Percentiles rank a stretch among this genome's conserved stretches.
These are phyloP conservation scores for Penicillium sclerotigenum DNA, from an alignment of 2,329 filamentous ascomycete species.

Conservation along the genomic window DNA sequence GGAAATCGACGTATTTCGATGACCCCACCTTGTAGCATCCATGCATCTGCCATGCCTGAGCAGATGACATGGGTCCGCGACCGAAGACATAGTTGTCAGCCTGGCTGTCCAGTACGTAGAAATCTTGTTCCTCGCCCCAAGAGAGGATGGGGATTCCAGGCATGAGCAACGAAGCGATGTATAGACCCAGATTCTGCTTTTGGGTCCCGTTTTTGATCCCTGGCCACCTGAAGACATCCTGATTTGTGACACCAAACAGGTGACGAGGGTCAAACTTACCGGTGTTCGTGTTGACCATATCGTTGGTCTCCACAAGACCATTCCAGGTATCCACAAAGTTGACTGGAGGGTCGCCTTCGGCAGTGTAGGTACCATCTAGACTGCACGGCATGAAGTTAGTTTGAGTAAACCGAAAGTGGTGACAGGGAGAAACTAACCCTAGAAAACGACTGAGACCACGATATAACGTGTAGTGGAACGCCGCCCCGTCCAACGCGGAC, in stretches of 20 bases:
- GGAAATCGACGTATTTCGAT: constrained; percentile 56
- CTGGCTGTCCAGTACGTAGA: constrained; percentile 62
- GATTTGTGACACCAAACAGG: constrained; percentile 62
- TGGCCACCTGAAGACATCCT: constrained; percentile 65
- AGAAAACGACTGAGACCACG: constrained; percentile 59
- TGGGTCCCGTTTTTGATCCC: constrained; percentile 54
- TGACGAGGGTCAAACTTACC: constrained; percentile 62
- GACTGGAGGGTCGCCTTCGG: constrained; percentile 52
- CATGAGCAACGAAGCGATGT: constrained; percentile 57
- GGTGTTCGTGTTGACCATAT: constrained; percentile 59
- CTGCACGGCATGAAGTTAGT: background rate
- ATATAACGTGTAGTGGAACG: constrained; percentile 63
- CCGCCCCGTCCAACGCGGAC: constrained; percentile 58
- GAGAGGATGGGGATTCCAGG: constrained; percentile 59
- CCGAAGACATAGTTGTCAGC: constrained; percentile 64
- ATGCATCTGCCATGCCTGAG: constrained; percentile 61
- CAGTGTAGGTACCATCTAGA: constrained; percentile 55
- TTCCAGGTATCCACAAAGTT: constrained; percentile 57
- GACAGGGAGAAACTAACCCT: constrained; percentile 31
- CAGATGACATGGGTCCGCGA: constrained; percentile 59
- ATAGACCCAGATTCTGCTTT: constrained; percentile 55
- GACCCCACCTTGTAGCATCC: constrained; percentile 60
- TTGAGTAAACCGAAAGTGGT: background rate
- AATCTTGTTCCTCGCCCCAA: constrained; percentile 66
- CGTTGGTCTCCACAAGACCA: constrained; percentile 55